These are phyloP conservation scores for Dactylellina cionopaga DNA, from an alignment of 2,329 filamentous ascomycete genomes.

Conservation along the genomic window DNA sequence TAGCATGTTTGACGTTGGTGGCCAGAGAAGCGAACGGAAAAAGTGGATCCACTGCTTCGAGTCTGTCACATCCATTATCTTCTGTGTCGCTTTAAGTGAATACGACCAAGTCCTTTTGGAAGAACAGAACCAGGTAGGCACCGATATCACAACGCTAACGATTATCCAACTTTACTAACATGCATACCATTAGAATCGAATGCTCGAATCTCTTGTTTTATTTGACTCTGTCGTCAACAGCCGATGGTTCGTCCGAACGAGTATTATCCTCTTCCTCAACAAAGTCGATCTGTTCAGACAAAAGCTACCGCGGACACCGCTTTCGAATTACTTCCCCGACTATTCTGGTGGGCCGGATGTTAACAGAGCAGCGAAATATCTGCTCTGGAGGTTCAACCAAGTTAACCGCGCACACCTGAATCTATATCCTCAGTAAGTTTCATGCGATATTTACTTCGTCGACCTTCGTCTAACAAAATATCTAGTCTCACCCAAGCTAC, in stretches of 20 bases:
- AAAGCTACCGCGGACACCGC: slow-evolving; percentile 86
- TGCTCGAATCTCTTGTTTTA: slow-evolving; percentile 97
- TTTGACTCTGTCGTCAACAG: slow-evolving; percentile 99
- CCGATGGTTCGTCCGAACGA: slow-evolving; percentile 98
- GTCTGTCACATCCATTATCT: slow-evolving; percentile 99
- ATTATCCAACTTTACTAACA: slow-evolving; percentile 4
- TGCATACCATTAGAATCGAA: slow-evolving; percentile 78
- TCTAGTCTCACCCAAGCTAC: slow-evolving; percentile 94
- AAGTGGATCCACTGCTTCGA: slow-evolving; percentile 99
- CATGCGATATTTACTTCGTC: slow-evolving; percentile 2
- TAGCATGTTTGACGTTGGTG: slow-evolving; percentile 99
- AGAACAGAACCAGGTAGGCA: slow-evolving; percentile 89
- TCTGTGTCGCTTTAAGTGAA: slow-evolving; percentile 96
- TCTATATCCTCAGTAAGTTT: slow-evolving; percentile 91
- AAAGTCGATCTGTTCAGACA: slow-evolving; percentile 98
- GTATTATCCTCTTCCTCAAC: slow-evolving; percentile 98
- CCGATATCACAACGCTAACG: not conserved
- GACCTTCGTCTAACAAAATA: slow-evolving; percentile 12
- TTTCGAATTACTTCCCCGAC: slow-evolving; percentile 96
- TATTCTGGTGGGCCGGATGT: slow-evolving; percentile 98
- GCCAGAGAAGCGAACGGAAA: slow-evolving; percentile 95
- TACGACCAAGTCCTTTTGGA: slow-evolving; percentile 97
- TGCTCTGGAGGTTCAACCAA: slow-evolving; percentile 98
- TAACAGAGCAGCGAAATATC: slow-evolving; percentile 96
- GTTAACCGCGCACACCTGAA: slow-evolving; percentile 96